phyloP scores from a whole-genome alignment of 176 grass and related monocot species.

The Eleusine coracana region DNA sequence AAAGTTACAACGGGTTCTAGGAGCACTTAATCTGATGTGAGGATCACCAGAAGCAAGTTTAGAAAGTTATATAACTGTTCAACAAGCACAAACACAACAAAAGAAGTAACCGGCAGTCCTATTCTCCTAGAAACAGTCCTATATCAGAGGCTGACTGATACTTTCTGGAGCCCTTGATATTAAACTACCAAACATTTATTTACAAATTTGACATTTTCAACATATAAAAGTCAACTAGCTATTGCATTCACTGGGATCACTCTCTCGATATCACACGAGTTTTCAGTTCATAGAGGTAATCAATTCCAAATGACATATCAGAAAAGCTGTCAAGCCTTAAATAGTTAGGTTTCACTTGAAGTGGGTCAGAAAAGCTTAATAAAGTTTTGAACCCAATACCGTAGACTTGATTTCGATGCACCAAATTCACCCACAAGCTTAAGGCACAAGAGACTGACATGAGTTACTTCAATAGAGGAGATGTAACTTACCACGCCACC shows the following conservation, averaged over 20 bases:
- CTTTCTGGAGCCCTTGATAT: neutral
- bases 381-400: neutral
- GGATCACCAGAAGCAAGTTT: neutral
- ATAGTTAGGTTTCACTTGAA: neutral
- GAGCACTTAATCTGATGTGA: neutral
- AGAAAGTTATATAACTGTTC: neutral
- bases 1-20: neutral
- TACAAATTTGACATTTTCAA: neutral
- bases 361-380: neutral
- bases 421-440: neutral
- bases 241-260: neutral
- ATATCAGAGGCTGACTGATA: neutral
- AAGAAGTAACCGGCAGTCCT: neutral
- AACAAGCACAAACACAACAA: neutral
- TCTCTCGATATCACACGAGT: neutral
- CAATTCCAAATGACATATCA: neutral
- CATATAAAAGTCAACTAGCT: neutral
- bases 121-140: neutral
- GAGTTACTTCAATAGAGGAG: conserved; percentile 28
- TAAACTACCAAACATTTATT: neutral
- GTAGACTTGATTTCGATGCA: neutral
- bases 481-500: conserved; percentile 87
- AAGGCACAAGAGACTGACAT: neutral
- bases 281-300: neutral
- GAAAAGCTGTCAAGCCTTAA: neutral